Evolutionary conservation across 768 basidiomycete genomes (phyloP).

Genomic region (Boletus pseudo-olivaceus): DNA sequence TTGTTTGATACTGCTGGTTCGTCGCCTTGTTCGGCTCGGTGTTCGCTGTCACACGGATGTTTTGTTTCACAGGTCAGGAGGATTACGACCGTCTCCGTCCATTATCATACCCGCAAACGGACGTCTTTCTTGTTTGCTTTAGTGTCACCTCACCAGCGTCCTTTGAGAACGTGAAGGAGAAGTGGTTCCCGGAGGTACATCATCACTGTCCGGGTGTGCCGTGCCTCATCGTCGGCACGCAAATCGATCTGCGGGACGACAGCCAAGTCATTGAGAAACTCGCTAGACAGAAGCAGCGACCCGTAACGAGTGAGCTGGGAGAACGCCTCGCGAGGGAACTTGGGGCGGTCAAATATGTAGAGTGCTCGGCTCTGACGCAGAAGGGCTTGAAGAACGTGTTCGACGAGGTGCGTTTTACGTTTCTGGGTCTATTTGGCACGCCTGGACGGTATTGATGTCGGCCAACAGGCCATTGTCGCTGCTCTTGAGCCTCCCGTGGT

Average conservation of each 20-base stretch:
- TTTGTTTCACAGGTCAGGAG: conserved; percentile 75
- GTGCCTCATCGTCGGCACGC: conserved; percentile 98
- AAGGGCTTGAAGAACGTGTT: conserved; percentile 99
- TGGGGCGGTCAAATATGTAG: conserved; percentile 98
- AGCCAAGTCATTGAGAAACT: conserved; percentile 92
- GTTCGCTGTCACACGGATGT: conserved; percentile 4
- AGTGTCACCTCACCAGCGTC: conserved; percentile 97
- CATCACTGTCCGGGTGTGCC: conserved; percentile 99
- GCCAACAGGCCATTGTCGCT: conserved; percentile 83
- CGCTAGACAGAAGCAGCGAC: conserved; percentile 92
- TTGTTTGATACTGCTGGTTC: conserved; percentile 97
- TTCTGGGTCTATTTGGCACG: background rate
- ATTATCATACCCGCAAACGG: conserved; percentile 98
- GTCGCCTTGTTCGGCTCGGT: conserved; percentile 29
- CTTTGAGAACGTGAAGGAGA: conserved; percentile 99
- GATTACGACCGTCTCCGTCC: conserved; percentile 99
- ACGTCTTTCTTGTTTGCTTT: conserved; percentile 99
- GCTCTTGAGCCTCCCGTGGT: conserved; percentile 96
- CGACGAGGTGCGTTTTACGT: conserved; percentile 77
- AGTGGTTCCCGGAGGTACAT: conserved; percentile 99
- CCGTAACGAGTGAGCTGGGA: conserved; percentile 83
- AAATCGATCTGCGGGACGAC: conserved; percentile 96
- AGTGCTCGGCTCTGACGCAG: conserved; percentile 98
- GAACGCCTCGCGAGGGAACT: conserved; percentile 95
- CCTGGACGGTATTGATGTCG: conserved; percentile 8